These are phyloP conservation scores for Geosiphon pyriformis DNA, from an alignment of 192 early-diverging fungal genomes.

Conservation along the genomic window DNA sequence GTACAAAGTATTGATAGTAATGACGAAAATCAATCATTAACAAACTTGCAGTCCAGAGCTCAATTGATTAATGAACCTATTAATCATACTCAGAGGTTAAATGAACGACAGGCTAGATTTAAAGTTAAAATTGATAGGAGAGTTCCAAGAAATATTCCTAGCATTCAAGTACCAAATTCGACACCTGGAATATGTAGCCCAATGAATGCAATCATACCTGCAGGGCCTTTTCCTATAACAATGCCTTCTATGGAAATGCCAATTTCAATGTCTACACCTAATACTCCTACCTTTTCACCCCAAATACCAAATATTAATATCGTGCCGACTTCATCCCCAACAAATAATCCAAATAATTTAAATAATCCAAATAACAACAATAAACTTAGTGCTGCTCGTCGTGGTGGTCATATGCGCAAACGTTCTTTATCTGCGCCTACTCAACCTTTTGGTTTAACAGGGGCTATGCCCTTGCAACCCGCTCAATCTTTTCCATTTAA, in stretches of 20 bases:
- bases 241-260: not conserved
- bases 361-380: not conserved
- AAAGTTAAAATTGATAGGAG: slow-evolving; percentile 20
- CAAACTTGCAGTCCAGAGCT: not conserved
- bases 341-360: not conserved
- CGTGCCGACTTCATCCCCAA: not conserved
- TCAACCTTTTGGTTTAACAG: not conserved
- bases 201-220: not conserved
- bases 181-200: not conserved
- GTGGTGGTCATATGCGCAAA: slow-evolving; percentile 25
- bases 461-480: slow-evolving; percentile 8
- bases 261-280: slow-evolving; percentile 7
- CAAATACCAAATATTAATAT: slow-evolving; percentile 9
- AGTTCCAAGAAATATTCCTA: slow-evolving; percentile 20
- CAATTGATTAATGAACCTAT: not conserved
- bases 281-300: slow-evolving; percentile 7
- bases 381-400: not conserved
- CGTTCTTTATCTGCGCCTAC: slow-evolving; percentile 22
- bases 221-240: not conserved
- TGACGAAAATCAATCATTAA: not conserved
- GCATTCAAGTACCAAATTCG: slow-evolving; percentile 15
- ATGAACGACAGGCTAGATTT: slow-evolving; percentile 17
- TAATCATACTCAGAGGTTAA: slow-evolving; percentile 23
- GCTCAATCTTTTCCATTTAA: slow-evolving; percentile 11
- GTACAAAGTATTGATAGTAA: slow-evolving; percentile 3